Percentiles rank a stretch among this genome's conserved stretches.
These are phyloP conservation scores for Penicillium hesseltinei DNA, from an alignment of 2,329 filamentous ascomycete species.

Conservation along the genomic window DNA sequence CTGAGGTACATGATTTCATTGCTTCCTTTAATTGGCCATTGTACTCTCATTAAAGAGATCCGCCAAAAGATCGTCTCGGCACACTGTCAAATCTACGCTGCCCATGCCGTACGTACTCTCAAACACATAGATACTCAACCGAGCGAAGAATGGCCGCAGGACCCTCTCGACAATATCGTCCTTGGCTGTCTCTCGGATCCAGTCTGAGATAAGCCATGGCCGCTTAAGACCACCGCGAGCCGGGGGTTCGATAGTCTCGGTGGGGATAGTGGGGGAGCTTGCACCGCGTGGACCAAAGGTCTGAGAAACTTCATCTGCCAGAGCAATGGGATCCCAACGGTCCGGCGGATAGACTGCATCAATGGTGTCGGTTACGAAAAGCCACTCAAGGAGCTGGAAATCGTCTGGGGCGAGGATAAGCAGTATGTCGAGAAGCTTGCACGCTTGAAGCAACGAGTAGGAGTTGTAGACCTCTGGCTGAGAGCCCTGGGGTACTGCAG, in stretches of 20 bases:
- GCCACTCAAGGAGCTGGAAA: conserved; percentile 97
- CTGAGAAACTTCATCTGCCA: conserved; percentile 82
- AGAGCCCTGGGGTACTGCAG: conserved; percentile 68
- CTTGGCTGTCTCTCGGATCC: conserved; percentile 54
- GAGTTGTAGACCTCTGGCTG: conserved; percentile 76
- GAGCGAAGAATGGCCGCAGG: conserved; percentile 82
- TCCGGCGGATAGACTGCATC: conserved; percentile 85
- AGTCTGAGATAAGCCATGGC: conserved; percentile 45
- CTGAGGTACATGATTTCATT: conserved; percentile 13
- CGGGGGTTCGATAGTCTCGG: conserved; percentile 30
- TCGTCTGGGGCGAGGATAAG: conserved; percentile 86
- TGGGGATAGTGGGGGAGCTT: conserved; percentile 24
- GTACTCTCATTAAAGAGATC: conserved; percentile 79
- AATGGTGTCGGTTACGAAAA: conserved; percentile 95
- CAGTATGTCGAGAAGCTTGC: conserved; percentile 88
- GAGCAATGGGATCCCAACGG: conserved; percentile 66
- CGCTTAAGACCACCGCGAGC: conserved; percentile 32
- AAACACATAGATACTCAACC: conserved; percentile 89
- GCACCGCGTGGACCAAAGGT: conserved; percentile 58
- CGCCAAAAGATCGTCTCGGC: conserved; percentile 62
- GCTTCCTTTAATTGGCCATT: conserved; percentile 38
- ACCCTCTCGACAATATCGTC: conserved; percentile 71
- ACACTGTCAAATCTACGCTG: conserved; percentile 62
- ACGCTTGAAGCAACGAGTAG: conserved; percentile 78
- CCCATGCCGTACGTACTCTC: conserved; percentile 90